These are phyloP conservation scores for Epicoccum sorghinum DNA, from an alignment of 2,329 filamentous ascomycete species.

Conservation along the genomic window DNA sequence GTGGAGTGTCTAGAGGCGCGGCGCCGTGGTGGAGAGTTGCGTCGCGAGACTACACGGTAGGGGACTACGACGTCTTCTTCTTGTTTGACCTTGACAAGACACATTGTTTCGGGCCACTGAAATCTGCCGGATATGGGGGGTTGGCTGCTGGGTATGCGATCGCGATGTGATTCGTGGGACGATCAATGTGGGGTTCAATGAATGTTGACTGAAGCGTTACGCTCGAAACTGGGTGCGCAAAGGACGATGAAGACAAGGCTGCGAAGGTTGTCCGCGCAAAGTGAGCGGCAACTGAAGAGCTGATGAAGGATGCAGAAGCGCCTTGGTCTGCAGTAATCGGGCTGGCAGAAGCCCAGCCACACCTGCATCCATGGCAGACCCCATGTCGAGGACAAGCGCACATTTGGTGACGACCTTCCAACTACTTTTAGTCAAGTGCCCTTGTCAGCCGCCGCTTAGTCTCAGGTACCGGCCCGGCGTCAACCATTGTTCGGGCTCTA, in stretches of 20 bases:
- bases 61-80: slow-evolving; percentile 53
- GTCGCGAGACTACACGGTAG: slow-evolving; percentile 43
- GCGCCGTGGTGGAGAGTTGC: slow-evolving; percentile 36
- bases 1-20: slow-evolving; percentile 32
- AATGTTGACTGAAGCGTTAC: slow-evolving; percentile 13
- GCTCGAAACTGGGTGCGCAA: not conserved
- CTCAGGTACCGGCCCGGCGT: slow-evolving; percentile 2
- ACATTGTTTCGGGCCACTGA: slow-evolving; percentile 44
- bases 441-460: not conserved
- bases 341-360: slow-evolving; percentile 39
- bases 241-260: not conserved
- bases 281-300: slow-evolving; percentile 24
- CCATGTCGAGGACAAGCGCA: slow-evolving; percentile 29
- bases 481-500: slow-evolving; percentile 6
- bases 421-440: slow-evolving; percentile 21
- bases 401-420: slow-evolving; percentile 27
- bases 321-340: slow-evolving; percentile 26
- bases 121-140: not conserved
- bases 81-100: slow-evolving; percentile 54
- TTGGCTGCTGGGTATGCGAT: slow-evolving; percentile 30
- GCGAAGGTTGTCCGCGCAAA: slow-evolving; percentile 13
- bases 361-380: slow-evolving; percentile 26
- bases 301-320: slow-evolving; percentile 24
- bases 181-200: slow-evolving; percentile 31
- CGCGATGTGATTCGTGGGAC: slow-evolving; percentile 41